These are phyloP conservation scores for Phalaenopsis hybrid DNA, from an alignment of 116 monocot genomes.

Conservation along the genomic window DNA sequence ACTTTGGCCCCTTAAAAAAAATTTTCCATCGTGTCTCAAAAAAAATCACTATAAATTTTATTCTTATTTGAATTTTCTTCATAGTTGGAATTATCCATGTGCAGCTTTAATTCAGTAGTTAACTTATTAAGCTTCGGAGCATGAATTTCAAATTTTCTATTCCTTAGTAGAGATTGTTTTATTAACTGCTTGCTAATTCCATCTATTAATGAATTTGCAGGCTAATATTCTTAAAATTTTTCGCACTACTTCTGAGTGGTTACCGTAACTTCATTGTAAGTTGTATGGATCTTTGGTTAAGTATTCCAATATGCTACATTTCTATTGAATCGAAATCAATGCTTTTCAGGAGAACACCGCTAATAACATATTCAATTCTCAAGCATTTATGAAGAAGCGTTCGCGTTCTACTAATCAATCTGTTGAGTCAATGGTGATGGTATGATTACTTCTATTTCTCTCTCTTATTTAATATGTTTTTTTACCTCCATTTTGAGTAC, in stretches of 20 bases:
- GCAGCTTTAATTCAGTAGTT: not conserved
- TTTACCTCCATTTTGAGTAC: not conserved
- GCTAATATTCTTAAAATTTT: constrained; percentile 87
- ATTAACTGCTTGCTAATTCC: constrained; percentile 7
- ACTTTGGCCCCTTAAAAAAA: not conserved
- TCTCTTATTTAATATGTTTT: not conserved
- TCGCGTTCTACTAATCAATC: constrained; percentile 78
- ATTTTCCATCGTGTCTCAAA: not conserved
- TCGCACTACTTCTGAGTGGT: constrained; percentile 79
- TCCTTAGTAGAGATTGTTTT: not conserved
- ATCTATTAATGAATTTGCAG: constrained; percentile 40
- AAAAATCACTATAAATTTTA: not conserved
- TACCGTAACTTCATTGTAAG: constrained; percentile 98
- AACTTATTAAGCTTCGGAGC: not conserved
- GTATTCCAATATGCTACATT: not conserved
- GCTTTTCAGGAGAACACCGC: constrained; percentile 61
- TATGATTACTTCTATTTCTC: constrained; percentile 24
- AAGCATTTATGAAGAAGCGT: constrained; percentile 96
- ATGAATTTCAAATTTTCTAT: not conserved
- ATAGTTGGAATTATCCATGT: not conserved
- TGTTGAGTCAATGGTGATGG: constrained; percentile 84
- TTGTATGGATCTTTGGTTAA: constrained; percentile 3
- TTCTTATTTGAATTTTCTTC: not conserved
- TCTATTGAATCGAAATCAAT: constrained; percentile 1
- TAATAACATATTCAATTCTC: constrained; percentile 65